A percentile compares a stretch with the other conserved stretches of the same genome.
phyloP scores from a whole-genome alignment of 2,329 filamentous ascomycete species.

The Xylaria sp. region DNA sequence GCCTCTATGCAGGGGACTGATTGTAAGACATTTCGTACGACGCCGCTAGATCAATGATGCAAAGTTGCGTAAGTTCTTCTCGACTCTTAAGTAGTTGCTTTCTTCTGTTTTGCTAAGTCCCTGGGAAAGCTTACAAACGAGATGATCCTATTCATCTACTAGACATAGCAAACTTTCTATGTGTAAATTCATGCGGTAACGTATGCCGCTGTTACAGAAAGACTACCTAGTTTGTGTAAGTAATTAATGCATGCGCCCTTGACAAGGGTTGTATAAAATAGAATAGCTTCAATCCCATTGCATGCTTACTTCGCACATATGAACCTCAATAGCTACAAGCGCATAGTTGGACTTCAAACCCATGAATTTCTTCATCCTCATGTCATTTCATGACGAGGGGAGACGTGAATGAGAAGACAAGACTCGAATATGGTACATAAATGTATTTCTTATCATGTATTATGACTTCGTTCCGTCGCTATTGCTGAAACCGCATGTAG shows the following conservation, averaged over 20 bases:
- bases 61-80: neutral
- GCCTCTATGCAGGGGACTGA: conserved; percentile 23
- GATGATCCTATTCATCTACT: neutral
- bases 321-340: neutral
- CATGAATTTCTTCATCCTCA: neutral
- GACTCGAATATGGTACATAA: neutral
- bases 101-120: neutral
- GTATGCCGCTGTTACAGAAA: neutral
- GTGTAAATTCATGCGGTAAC: neutral
- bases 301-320: neutral
- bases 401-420: neutral
- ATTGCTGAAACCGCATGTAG: conserved; percentile 5
- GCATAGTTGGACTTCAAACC: neutral
- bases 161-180: neutral
- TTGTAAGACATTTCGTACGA: conserved; percentile 22
- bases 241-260: neutral
- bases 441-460: conserved; percentile 6
- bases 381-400: conserved; percentile 2
- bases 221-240: neutral
- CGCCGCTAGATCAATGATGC: conserved; percentile 1
- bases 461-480: neutral
- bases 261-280: conserved; percentile 21
- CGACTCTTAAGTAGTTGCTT: neutral
- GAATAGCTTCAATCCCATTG: neutral
- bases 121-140: neutral